These are phyloP conservation scores for Cyberlindnera veronae DNA, from an alignment of 805 yeast genomes.

Conservation along the genomic window DNA sequence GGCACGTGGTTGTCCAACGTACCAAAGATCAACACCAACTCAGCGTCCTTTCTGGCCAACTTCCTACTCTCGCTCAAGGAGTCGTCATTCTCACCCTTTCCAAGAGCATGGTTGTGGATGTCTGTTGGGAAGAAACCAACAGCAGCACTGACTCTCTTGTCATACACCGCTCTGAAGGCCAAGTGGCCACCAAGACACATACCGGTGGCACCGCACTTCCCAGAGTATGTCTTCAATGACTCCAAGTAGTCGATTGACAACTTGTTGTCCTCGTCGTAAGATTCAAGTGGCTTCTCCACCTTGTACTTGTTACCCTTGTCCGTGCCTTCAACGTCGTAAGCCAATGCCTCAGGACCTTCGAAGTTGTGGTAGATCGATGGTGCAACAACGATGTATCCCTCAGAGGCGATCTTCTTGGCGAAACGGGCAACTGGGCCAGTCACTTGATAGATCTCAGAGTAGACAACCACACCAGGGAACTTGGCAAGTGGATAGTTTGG, in stretches of 20 bases:
- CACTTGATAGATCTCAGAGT: slow-evolving; percentile 77
- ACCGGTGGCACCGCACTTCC: slow-evolving; percentile 77
- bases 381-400: slow-evolving; percentile 75
- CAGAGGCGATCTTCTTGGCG: slow-evolving; percentile 74
- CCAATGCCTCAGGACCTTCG: slow-evolving; percentile 57
- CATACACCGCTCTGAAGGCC: slow-evolving; percentile 70
- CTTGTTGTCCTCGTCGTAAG: slow-evolving; percentile 73
- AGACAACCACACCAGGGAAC: slow-evolving; percentile 78
- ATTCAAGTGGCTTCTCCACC: slow-evolving; percentile 58
- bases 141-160: slow-evolving; percentile 59
- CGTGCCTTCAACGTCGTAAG: slow-evolving; percentile 70
- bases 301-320: slow-evolving; percentile 70
- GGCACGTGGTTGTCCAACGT: slow-evolving; percentile 80
- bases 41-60: slow-evolving; percentile 48
- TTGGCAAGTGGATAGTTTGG: slow-evolving; percentile 73
- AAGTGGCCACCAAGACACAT: slow-evolving; percentile 87
- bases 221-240: slow-evolving; percentile 59
- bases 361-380: slow-evolving; percentile 81
- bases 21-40: slow-evolving; percentile 68
- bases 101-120: slow-evolving; percentile 65
- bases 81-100: slow-evolving; percentile 62
- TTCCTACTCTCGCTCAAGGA: slow-evolving; percentile 55
- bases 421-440: slow-evolving; percentile 80
- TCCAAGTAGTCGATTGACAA: slow-evolving; percentile 60
- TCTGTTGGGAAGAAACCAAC: slow-evolving; percentile 82